These are phyloP conservation scores for Komagataella pseudopastoris DNA, from an alignment of 805 yeast species.

Conservation along the genomic window DNA sequence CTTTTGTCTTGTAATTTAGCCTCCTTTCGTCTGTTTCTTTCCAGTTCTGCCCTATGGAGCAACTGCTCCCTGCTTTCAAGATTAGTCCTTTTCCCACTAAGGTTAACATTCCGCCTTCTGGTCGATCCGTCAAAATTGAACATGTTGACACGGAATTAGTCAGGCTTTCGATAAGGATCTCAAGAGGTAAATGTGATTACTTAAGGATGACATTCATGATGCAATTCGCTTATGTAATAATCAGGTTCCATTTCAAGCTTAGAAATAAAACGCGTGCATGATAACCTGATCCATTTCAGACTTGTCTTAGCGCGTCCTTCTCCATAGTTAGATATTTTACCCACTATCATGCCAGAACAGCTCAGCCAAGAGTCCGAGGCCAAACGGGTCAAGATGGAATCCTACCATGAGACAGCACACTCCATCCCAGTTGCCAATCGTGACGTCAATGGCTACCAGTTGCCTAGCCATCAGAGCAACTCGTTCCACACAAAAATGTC, in stretches of 20 bases:
- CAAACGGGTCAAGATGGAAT: not conserved
- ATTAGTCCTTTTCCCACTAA: constrained; percentile 17
- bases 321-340: not conserved
- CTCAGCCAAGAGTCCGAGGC: not conserved
- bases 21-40: constrained; percentile 52
- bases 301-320: not conserved
- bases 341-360: not conserved
- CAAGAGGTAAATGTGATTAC: not conserved
- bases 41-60: constrained; percentile 51
- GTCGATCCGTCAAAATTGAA: constrained; percentile 20
- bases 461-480: constrained; percentile 14
- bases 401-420: constrained; percentile 14
- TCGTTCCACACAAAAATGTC: constrained; percentile 15
- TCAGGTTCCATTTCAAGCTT: not conserved
- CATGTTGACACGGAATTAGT: not conserved
- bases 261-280: not conserved
- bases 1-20: constrained; percentile 35
- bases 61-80: constrained; percentile 24
- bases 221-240: not conserved
- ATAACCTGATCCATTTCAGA: not conserved
- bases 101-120: constrained; percentile 32
- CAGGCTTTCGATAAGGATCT: not conserved
- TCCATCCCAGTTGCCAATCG: constrained; percentile 18
- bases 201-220: not conserved
- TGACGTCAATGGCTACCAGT: constrained; percentile 12